Conservation (phyloP, 805 yeast species). For the Candida patagonica region DNA sequence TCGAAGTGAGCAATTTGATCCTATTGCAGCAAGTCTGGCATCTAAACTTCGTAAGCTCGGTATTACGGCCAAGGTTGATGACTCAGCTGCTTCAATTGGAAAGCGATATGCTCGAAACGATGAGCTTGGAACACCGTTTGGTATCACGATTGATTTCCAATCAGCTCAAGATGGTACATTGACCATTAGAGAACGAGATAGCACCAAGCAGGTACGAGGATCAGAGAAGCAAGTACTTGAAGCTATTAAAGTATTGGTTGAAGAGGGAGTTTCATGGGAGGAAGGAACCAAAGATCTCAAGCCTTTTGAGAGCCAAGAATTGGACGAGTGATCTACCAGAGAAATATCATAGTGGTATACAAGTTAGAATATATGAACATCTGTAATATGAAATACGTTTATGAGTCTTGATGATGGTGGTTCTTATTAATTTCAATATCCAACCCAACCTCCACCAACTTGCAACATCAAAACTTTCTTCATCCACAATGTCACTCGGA, state of each 20-base stretch:
- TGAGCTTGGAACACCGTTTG: constrained; percentile 98
- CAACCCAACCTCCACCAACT: not conserved
- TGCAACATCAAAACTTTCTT: not conserved
- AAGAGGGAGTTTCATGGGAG: constrained; percentile 69
- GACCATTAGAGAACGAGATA: constrained; percentile 94
- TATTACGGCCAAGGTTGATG: constrained; percentile 93
- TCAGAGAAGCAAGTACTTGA: constrained; percentile 58
- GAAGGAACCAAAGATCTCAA: constrained; percentile 69
- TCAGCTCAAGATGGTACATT: constrained; percentile 79
- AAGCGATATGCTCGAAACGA: constrained; percentile 97
- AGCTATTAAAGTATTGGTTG: constrained; percentile 65
- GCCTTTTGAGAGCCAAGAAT: constrained; percentile 64
- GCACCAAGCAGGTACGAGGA: constrained; percentile 95
- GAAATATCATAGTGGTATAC: constrained; percentile 1
- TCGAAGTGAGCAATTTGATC: constrained; percentile 67
- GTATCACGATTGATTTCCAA: constrained; percentile 94
- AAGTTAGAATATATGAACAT: not conserved
- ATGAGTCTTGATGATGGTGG: not conserved
- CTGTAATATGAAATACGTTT: not conserved
- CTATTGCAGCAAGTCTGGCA: constrained; percentile 63
- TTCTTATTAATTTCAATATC: not conserved
- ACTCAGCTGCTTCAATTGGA: constrained; percentile 95
- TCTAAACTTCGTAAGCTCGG: constrained; percentile 64
- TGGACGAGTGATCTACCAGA: constrained; percentile 13
- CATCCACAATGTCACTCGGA: constrained; percentile 11